Conservation (phyloP, 2,329 filamentous ascomycete genomes). For the Aspergillus tubingensis region DNA sequence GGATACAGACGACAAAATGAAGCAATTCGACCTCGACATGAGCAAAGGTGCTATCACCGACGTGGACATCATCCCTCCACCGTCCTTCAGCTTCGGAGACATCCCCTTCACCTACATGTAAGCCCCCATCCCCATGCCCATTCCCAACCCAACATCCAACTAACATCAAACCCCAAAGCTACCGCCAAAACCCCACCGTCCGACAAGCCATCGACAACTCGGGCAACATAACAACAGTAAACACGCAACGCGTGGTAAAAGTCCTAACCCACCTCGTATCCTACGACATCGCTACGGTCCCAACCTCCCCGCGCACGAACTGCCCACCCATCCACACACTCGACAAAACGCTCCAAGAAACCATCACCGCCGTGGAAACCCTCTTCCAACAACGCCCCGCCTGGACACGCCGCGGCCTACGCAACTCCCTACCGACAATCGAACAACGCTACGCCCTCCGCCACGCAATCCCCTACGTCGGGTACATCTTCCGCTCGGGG, state of each 20-base stretch:
- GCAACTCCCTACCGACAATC: conserved; percentile 65
- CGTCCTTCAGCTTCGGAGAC: conserved; percentile 72
- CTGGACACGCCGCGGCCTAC: conserved; percentile 80
- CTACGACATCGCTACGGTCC: conserved; percentile 63
- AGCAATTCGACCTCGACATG: conserved; percentile 67
- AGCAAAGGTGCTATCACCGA: conserved; percentile 60
- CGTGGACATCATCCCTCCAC: conserved; percentile 75
- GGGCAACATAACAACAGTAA: conserved; percentile 62
- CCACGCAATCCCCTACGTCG: conserved; percentile 77
- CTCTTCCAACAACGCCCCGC: conserved; percentile 75
- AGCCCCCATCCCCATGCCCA: conserved; percentile 10
- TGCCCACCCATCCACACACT: conserved; percentile 53
- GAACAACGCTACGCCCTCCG: conserved; percentile 62
- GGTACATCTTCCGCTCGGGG: conserved; percentile 89
- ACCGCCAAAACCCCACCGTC: conserved; percentile 82
- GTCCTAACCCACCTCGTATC: conserved; percentile 61
- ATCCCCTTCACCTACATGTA: conserved; percentile 68
- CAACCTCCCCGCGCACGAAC: conserved; percentile 60
- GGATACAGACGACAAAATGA: conserved; percentile 55
- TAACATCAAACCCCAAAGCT: conserved; percentile 55
- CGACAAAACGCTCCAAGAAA: conserved; percentile 61
- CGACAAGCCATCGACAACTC: conserved; percentile 60
- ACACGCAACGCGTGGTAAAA: conserved; percentile 59
- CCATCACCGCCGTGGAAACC: conserved; percentile 64
- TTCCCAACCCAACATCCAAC: conserved; percentile 12